These are phyloP conservation scores for Hypoxylon lienhwacheense DNA, from an alignment of 495 filamentous ascomycete genomes.

Conservation along the genomic window DNA sequence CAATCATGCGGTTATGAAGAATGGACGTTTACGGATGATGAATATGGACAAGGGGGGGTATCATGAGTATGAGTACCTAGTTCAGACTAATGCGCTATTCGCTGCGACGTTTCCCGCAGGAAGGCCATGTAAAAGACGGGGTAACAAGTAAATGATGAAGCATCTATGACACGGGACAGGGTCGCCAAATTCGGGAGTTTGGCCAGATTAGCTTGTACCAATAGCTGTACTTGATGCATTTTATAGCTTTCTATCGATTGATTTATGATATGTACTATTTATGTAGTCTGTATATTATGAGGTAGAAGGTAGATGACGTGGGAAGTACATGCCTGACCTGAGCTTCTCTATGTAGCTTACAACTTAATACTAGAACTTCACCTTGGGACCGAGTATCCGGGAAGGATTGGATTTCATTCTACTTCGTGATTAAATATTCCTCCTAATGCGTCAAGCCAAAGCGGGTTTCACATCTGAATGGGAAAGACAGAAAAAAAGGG, in stretches of 20 bases:
- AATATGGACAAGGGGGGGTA: too few relatives aligned
- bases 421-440: slow-evolving; percentile 7
- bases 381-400: not conserved
- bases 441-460: slow-evolving; percentile 9
- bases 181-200: not conserved
- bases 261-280: too few relatives aligned
- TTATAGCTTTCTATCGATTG: too few relatives aligned
- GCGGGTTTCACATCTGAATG: slow-evolving; percentile 31
- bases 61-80: not conserved
- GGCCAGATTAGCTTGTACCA: not conserved
- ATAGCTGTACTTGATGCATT: not conserved
- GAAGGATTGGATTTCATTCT: slow-evolving; percentile 32
- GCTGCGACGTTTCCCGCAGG: slow-evolving; percentile 13
- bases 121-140: slow-evolving; percentile 7
- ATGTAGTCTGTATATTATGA: too few relatives aligned
- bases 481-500: slow-evolving; percentile 23
- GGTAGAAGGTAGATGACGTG: too few relatives aligned
- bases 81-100: not conserved
- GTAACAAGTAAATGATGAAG: slow-evolving; percentile 21
- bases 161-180: slow-evolving; percentile 6
- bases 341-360: not conserved
- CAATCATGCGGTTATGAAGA: too few relatives aligned
- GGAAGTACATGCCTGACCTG: too few relatives aligned
- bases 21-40: too few relatives aligned
- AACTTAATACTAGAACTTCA: not conserved